Base-by-base conservation (phyloP, 495 filamentous ascomycete genomes). In the Trichodelitschia bisporula region DNA sequence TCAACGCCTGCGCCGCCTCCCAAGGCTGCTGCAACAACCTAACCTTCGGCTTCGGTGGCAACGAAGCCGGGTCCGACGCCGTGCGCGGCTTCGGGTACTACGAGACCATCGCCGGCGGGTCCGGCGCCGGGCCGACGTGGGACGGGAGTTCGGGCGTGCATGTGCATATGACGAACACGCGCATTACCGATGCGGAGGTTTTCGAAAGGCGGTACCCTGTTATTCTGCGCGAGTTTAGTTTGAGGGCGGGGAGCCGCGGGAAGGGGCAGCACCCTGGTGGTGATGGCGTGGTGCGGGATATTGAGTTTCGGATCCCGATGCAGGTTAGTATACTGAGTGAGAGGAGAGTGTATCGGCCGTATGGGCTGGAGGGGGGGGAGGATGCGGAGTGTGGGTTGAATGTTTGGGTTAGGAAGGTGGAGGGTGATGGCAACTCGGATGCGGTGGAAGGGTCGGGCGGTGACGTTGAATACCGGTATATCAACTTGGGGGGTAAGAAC, bases 141-240 rank as follows among this genome's bases (percentile, higher is more conserved):
- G 62, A 77, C 32, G 86, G 86, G 26, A 80, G 80, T 4, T 72
- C 64, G 30, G 86, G 86, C 26, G 78, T 95, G 26, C 86, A 97
- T 46, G 73, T 70, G 14, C 84, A 95, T 50, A 97, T 95, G 84
- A 97, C 86, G n/a, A 97, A 97, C 49, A 97, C 86, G 3, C 69
- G 86, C 1, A 95, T 95, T 45, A 97, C 86, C 1, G 86, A 97
- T 52, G 62, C 78, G 0, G 86, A 97, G 40, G 69, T 93, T n/a
- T 83, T 97, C 41, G 86, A 97, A 50, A 63, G 84, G 2, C 64
- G 86, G 11, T 97, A 97, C 42, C 86, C 86, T 1, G 76, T 91
- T 2, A 43, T 93, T 10, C 58, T 95, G 13, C 61, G 77, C 0
- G 69, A 84, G 45, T 97, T 93, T 46, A 66, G 66, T 2, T 58